phyloP scores from a whole-genome alignment of 176 grass and related monocot genomes.

The Musa beccarii region DNA sequence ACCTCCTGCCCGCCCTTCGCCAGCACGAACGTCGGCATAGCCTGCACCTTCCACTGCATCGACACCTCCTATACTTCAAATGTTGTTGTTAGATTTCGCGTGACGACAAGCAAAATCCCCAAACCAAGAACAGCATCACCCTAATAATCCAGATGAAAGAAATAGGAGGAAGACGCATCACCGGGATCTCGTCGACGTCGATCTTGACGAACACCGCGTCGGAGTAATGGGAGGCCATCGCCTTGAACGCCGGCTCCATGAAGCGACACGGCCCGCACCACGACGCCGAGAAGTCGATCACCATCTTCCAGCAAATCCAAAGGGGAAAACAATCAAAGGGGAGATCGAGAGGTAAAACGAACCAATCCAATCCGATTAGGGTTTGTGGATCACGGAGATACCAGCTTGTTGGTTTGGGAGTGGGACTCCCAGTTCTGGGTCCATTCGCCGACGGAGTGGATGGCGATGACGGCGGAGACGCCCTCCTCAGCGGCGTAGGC shows the following conservation, averaged over 20 bases:
- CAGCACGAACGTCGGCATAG: conserved; percentile 78
- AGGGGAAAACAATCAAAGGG: background rate
- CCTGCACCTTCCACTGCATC: conserved; percentile 60
- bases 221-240: conserved; percentile 17
- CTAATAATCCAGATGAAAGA: background rate
- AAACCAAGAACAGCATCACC: background rate
- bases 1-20: conserved; percentile 57
- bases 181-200: conserved; percentile 34
- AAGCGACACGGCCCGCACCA: conserved; percentile 44
- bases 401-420: conserved; percentile 50
- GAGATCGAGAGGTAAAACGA: background rate
- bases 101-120: background rate
- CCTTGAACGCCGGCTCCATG: conserved; percentile 21
- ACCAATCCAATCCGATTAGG: background rate
- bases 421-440: conserved; percentile 38
- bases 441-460: conserved; percentile 59
- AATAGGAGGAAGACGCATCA: conserved; percentile 8
- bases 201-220: conserved; percentile 31
- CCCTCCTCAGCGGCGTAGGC: conserved; percentile 12
- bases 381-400: background rate
- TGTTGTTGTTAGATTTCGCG: background rate
- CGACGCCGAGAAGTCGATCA: conserved; percentile 41
- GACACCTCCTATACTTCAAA: conserved; percentile 46
- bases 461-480: conserved; percentile 46
- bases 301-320: conserved; percentile 13